These are phyloP conservation scores for Sporothrix protearum DNA, from an alignment of 2,329 filamentous ascomycete genomes.

Conservation along the genomic window DNA sequence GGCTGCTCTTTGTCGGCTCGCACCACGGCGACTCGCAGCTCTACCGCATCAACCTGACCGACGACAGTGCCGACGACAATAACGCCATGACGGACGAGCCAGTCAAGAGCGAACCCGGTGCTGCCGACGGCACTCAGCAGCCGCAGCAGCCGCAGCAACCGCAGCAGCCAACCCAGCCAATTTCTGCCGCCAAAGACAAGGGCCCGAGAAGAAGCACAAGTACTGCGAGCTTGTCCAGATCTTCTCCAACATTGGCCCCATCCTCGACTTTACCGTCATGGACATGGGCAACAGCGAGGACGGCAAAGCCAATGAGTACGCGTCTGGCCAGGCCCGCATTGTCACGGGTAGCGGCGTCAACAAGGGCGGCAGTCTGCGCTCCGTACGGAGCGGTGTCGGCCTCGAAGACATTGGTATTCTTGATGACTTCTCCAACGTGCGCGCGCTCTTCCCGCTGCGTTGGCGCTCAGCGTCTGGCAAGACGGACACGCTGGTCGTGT, in stretches of 20 bases:
- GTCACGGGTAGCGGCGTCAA: slow-evolving; percentile 91
- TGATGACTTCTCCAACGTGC: slow-evolving; percentile 71
- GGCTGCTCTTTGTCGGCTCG: slow-evolving; percentile 80
- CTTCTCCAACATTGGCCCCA: slow-evolving; percentile 78
- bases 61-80: slow-evolving; percentile 28
- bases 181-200: neutral
- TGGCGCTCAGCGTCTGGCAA: slow-evolving; percentile 33
- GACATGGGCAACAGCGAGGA: slow-evolving; percentile 84
- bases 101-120: neutral
- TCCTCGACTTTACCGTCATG: slow-evolving; percentile 93
- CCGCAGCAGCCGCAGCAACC: no score
- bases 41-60: slow-evolving; percentile 58
- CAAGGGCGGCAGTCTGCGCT: slow-evolving; percentile 81
- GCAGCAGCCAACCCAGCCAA: neutral
- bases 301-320: slow-evolving; percentile 78
- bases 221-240: slow-evolving; percentile 67
- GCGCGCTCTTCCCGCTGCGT: slow-evolving; percentile 65
- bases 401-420: slow-evolving; percentile 82
- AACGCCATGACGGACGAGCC: neutral
- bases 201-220: slow-evolving; percentile 26
- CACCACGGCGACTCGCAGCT: slow-evolving; percentile 92
- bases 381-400: slow-evolving; percentile 88
- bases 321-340: slow-evolving; percentile 88
- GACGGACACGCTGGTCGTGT: slow-evolving; percentile 71
- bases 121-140: no score